phyloP scores from a whole-genome alignment of 169 alveolate genomes.

The Plasmodium inui region DNA sequence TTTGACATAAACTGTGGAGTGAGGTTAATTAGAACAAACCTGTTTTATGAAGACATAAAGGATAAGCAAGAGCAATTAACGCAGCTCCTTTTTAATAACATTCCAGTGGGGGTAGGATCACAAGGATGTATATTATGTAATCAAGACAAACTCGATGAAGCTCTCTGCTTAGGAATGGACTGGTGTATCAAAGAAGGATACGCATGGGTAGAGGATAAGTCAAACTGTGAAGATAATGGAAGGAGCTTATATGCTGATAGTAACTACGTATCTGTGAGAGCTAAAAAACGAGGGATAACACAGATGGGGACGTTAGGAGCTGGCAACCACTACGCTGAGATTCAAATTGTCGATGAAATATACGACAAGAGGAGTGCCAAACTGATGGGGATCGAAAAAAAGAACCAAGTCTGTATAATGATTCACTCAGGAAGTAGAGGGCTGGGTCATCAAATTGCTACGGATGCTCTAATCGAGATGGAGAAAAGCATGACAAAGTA shows the following conservation, averaged over 20 bases:
- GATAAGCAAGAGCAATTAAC: slow-evolving; percentile 85
- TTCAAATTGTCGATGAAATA: slow-evolving; percentile 91
- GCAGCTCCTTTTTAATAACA: slow-evolving; percentile 88
- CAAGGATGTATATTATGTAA: slow-evolving; percentile 86
- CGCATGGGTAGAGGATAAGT: slow-evolving; percentile 90
- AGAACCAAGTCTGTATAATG: slow-evolving; percentile 90
- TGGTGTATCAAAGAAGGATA: slow-evolving; percentile 85
- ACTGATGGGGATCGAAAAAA: slow-evolving; percentile 89
- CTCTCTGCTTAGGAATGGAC: slow-evolving; percentile 89
- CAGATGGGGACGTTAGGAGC: slow-evolving; percentile 94
- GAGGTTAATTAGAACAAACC: slow-evolving; percentile 83
- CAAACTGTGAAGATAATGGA: slow-evolving; percentile 90
- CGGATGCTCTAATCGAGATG: slow-evolving; percentile 91
- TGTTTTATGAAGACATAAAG: slow-evolving; percentile 80
- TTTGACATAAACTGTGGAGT: slow-evolving; percentile 94
- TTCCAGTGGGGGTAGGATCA: slow-evolving; percentile 93
- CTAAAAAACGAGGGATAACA: slow-evolving; percentile 91
- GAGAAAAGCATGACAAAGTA: slow-evolving; percentile 81
- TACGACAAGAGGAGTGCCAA: slow-evolving; percentile 89
- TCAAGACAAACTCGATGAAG: slow-evolving; percentile 81
- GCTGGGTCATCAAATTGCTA: slow-evolving; percentile 91
- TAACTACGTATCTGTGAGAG: slow-evolving; percentile 87
- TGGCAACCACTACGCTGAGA: slow-evolving; percentile 92
- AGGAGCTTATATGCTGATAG: slow-evolving; percentile 91
- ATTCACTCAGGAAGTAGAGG: slow-evolving; percentile 93